Evolutionary conservation across 805 yeast species (phyloP).

Genomic region (Candida pseudoglaebosa): DNA sequence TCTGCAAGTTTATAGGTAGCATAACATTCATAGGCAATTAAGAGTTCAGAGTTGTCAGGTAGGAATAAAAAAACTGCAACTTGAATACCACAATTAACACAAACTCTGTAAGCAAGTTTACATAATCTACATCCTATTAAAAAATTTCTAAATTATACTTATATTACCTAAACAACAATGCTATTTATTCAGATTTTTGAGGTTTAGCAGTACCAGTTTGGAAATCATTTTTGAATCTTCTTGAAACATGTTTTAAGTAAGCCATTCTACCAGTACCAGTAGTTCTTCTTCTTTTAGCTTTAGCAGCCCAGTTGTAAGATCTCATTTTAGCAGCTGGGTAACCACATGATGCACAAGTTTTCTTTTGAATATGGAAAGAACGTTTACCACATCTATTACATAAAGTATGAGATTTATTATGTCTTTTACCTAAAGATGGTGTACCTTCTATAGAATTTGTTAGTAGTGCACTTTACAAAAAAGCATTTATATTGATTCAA

Average conservation of each 20-base stretch:
- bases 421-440: slow-evolving; percentile 99
- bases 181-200: slow-evolving; percentile 51
- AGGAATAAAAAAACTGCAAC: too few species aligned
- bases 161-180: neutral
- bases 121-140: too few species aligned
- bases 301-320: slow-evolving; percentile 98
- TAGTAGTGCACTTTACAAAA: too few species aligned
- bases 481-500: too few species aligned
- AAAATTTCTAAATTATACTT: neutral
- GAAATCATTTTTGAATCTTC: slow-evolving; percentile 99
- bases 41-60: too few species aligned
- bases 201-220: slow-evolving; percentile 78
- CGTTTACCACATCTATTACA: slow-evolving; percentile 99
- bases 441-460: slow-evolving; percentile 97
- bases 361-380: slow-evolving; percentile 98
- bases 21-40: too few species aligned
- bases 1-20: too few species aligned
- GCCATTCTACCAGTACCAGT: slow-evolving; percentile 99
- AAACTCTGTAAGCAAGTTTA: neutral
- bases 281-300: slow-evolving; percentile 99
- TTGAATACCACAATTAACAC: too few species aligned
- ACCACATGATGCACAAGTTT: slow-evolving; percentile 98
- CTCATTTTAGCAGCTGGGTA: slow-evolving; percentile 99
- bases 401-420: slow-evolving; percentile 98
- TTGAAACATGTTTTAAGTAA: slow-evolving; percentile 93